Conservation (phyloP, 2,329 filamentous ascomycete genomes). For the Trichoderma atrobrunneum region DNA sequence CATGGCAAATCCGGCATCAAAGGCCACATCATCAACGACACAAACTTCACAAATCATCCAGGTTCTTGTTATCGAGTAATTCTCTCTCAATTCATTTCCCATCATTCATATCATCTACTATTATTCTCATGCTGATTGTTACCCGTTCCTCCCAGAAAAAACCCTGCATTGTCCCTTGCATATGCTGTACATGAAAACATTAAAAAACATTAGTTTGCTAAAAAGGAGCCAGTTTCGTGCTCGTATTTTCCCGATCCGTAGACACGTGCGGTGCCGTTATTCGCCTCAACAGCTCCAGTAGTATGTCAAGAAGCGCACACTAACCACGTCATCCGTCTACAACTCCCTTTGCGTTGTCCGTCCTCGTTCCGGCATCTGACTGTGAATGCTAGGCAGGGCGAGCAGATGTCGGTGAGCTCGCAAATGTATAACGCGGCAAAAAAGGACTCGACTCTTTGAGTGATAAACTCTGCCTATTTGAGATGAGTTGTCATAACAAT, state of each 20-base stretch:
- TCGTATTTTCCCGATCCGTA: not conserved
- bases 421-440: not conserved
- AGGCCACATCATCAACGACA: not conserved
- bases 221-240: slow-evolving; percentile 13
- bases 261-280: not conserved
- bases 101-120: slow-evolving; percentile 14
- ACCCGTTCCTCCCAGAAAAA: slow-evolving; percentile 17
- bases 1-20: not conserved
- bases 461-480: not conserved
- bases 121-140: slow-evolving; percentile 21
- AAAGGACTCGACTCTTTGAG: not conserved
- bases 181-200: slow-evolving; percentile 24
- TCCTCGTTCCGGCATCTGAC: not conserved
- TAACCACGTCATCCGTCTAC: not conserved
- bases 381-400: not conserved
- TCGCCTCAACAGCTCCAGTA: not conserved
- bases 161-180: slow-evolving; percentile 20
- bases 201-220: slow-evolving; percentile 16
- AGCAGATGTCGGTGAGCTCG: not conserved
- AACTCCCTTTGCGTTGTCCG: not conserved
- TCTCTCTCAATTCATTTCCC: not conserved
- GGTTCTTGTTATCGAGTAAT: not conserved
- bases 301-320: not conserved
- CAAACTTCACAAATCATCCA: not conserved
- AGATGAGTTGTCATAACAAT: not conserved